Conservation (phyloP, 305 asterid genomes). For the Rubia balearica region DNA sequence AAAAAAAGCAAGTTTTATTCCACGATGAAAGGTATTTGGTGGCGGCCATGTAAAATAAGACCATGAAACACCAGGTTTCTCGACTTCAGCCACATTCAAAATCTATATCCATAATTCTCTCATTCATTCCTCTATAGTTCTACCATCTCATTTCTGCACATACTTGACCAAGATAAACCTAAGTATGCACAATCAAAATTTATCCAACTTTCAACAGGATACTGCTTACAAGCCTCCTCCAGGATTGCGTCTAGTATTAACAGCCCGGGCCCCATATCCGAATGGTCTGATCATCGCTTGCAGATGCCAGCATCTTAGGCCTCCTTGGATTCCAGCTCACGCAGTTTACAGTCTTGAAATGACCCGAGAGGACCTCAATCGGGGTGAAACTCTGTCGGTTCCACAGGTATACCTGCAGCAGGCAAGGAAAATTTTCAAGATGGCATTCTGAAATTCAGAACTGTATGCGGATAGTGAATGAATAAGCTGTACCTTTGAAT, state of each 20-base stretch:
- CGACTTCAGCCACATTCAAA: background rate
- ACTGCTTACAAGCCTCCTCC: constrained; percentile 11
- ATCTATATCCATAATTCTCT: background rate
- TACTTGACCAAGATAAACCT: background rate
- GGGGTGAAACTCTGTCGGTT: constrained; percentile 48
- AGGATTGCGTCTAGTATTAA: constrained; percentile 18
- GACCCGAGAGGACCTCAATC: constrained; percentile 70
- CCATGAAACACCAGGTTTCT: background rate
- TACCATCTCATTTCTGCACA: background rate
- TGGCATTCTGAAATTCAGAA: background rate
- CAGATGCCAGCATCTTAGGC: constrained; percentile 77
- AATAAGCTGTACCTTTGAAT: constrained; percentile 54
- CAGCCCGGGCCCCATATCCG: constrained; percentile 84
- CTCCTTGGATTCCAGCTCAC: constrained; percentile 85
- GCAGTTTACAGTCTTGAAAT: constrained; percentile 69
- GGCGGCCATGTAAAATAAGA: background rate
- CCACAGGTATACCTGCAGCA: constrained; percentile 79
- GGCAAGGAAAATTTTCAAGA: background rate
- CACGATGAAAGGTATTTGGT: background rate
- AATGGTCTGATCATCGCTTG: constrained; percentile 81
- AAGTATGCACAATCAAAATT: constrained; percentile 7
- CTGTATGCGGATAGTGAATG: background rate
- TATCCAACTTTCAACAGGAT: background rate
- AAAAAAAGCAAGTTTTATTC: background rate
- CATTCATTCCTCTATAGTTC: background rate